Evolutionary conservation across 164 flowering plant species (phyloP).

Genomic region (Cinnamomum micranthum): DNA sequence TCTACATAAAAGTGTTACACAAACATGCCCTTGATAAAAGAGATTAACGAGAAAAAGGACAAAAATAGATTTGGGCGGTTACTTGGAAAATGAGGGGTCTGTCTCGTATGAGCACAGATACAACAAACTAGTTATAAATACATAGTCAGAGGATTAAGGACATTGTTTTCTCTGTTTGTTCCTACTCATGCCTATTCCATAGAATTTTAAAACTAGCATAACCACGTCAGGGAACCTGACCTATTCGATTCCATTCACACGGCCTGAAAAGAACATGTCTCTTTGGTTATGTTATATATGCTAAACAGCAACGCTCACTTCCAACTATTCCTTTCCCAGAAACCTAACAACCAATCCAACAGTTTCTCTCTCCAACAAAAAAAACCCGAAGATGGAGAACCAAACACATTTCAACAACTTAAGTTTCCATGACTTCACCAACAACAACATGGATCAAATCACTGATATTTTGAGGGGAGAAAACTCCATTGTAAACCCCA

Average conservation of each 20-base stretch:
- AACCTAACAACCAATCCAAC: no score
- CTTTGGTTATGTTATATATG: no score
- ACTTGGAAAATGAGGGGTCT: no score
- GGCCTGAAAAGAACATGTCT: background rate
- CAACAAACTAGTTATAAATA: background rate
- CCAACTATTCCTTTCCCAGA: no score
- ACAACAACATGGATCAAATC: slow-evolving; percentile 40
- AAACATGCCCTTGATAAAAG: no score
- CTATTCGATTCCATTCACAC: background rate
- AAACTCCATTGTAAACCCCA: slow-evolving; percentile 6
- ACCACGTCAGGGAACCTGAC: background rate
- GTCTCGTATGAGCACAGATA: no score
- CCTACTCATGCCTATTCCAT: background rate
- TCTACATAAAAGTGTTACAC: no score
- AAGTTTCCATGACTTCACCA: slow-evolving; percentile 28
- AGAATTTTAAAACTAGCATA: background rate
- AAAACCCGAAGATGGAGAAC: slow-evolving; percentile 1
- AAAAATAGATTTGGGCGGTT: no score
- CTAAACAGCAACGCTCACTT: no score
- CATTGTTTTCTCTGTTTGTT: background rate
- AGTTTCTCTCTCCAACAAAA: background rate
- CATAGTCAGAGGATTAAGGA: background rate
- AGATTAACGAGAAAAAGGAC: no score
- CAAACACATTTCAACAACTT: slow-evolving; percentile 1
- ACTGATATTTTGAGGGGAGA: slow-evolving; percentile 43